Base-by-base conservation (phyloP, 1,139 yeast species). In the Scheffersomyces illinoinensis region DNA sequence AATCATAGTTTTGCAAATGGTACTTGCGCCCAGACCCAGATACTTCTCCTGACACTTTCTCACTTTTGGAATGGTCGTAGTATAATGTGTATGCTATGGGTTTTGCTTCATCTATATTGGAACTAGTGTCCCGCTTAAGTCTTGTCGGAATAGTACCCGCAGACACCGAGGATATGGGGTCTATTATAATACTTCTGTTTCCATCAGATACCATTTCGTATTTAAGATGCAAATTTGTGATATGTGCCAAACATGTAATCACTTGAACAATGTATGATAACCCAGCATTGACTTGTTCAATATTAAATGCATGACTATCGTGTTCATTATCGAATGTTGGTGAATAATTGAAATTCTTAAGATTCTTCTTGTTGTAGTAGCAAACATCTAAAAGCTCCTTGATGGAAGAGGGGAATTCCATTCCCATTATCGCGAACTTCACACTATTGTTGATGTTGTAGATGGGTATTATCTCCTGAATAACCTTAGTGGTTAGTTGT, bases 361-460 rank as follows among this genome's bases (percentile, higher is more conserved):
- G 56, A 7, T 57, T 57, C 1, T 55, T 46, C 8, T 62, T 58
- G 50, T 72, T 68, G 54, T 74, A 68, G 63, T 79, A 77, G 59
- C 82, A 74, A 3, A 68, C 64, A 7, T 70, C 65, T 23, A 78
- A 66, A 17, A 79, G 58, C 26, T 75, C 77, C 48, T 68, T 70
- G 24, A 73, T 70, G 54, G 70, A 70, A 7, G 72, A 60, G 0
- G 84, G 84, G 56, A 79, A 77, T 57, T 77, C 78, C 3, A 78
- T 62, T 0, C 78, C 82, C 62, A 72, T 56, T 2, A 81, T 77
- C 39, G 70, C 65, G 59, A 78, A 75, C n/a, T 66, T 66, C 19
- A 70, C 66, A 5, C 73, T 58, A 51, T 67, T 64, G 33, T 66
- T 64, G 5, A 66, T 59, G 56, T 71, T 72, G 17, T 66, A 69